phyloP scores from a whole-genome alignment of 2,329 filamentous ascomycete genomes.

The Xylariaceae sp. region DNA sequence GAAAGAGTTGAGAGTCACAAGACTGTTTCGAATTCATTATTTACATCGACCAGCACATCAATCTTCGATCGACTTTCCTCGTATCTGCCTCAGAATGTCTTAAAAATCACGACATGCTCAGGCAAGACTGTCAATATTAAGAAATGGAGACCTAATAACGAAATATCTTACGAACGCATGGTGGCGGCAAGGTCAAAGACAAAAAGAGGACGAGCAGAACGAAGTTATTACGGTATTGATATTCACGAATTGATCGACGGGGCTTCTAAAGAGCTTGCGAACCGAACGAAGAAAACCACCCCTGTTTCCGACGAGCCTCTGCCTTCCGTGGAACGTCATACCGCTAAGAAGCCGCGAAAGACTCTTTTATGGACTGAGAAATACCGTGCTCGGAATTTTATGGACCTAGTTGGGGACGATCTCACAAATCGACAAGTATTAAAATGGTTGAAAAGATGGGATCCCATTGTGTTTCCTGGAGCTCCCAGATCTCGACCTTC shows the following conservation, averaged over 20 bases:
- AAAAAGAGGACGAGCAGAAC: conserved; percentile 70
- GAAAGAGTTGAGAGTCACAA: not conserved
- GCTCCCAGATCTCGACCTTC: conserved; percentile 64
- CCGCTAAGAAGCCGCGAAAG: conserved; percentile 50
- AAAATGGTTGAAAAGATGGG: conserved; percentile 94
- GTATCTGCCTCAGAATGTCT: conserved; percentile 35
- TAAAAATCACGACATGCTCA: conserved; percentile 58
- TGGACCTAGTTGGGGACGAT: conserved; percentile 93
- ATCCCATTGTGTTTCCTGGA: conserved; percentile 87
- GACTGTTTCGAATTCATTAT: conserved; percentile 30
- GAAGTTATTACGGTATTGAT: conserved; percentile 89
- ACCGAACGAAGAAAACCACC: conserved; percentile 36
- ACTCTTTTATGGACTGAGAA: conserved; percentile 93
- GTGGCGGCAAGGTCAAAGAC: conserved; percentile 71
- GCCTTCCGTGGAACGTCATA: conserved; percentile 49
- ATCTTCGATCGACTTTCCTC: conserved; percentile 33
- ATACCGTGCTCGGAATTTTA: conserved; percentile 89
- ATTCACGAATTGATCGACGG: conserved; percentile 83
- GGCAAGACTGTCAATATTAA: conserved; percentile 63
- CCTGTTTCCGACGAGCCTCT: conserved; percentile 44
- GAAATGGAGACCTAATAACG: conserved; percentile 54
- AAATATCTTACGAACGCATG: conserved; percentile 67
- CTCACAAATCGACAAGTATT: conserved; percentile 89
- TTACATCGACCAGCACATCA: conserved; percentile 28
- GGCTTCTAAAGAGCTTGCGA: conserved; percentile 64